Conservation (phyloP, 2,329 filamentous ascomycete species). For the Talaromyces sp. region DNA sequence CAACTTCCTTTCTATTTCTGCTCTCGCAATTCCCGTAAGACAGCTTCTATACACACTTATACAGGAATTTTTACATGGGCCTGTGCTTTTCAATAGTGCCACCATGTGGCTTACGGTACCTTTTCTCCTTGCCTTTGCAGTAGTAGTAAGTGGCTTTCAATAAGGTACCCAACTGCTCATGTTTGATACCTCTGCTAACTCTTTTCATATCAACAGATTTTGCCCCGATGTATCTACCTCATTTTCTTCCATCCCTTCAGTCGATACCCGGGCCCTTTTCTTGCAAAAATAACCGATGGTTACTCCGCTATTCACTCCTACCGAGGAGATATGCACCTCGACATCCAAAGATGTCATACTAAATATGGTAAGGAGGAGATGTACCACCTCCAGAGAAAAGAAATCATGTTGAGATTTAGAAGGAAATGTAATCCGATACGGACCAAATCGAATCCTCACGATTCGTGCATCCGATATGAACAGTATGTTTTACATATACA, state of each 20-base stretch:
- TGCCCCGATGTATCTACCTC: neutral
- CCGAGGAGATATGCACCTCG: conserved; percentile 29
- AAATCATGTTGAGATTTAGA: no score
- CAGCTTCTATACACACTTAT: neutral
- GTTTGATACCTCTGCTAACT: neutral
- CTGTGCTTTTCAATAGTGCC: neutral
- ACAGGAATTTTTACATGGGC: neutral
- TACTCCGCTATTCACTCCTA: conserved; percentile 22
- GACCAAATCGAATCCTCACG: no score
- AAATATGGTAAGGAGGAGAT: conserved; percentile 23
- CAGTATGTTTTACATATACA: no score
- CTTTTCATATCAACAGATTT: no score
- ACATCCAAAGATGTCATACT: conserved; percentile 28
- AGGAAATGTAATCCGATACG: no score
- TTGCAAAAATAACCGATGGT: conserved; percentile 3
- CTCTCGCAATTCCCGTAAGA: neutral
- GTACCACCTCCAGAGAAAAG: no score
- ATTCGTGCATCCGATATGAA: no score
- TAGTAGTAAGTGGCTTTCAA: neutral
- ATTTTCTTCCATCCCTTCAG: neutral
- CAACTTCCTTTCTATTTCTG: neutral
- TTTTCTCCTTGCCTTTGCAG: neutral
- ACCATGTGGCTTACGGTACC: neutral
- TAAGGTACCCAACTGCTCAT: neutral
- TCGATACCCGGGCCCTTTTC: conserved; percentile 6